A percentile compares a stretch with the other conserved stretches of the same genome.
Conservation (phyloP, 176 grass and related monocot genomes). For the Elaeis guineensis region DNA sequence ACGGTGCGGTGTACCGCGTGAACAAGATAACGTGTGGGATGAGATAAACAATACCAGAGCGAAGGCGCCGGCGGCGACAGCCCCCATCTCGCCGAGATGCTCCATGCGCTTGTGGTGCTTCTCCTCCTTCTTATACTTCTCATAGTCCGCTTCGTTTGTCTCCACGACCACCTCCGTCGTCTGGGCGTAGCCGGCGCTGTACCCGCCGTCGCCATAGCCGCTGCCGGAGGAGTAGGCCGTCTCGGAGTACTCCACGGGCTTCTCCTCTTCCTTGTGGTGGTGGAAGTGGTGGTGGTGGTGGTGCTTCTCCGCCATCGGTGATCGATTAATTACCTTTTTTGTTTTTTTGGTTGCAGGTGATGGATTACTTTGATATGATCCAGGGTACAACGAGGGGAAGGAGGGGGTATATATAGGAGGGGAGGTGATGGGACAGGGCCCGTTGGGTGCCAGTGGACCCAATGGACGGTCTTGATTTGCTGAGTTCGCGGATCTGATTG, state of each 20-base stretch:
- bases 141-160: slow-evolving; percentile 22
- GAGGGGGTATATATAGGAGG: slow-evolving; percentile 18
- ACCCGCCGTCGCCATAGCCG: neutral
- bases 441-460: no score
- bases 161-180: neutral
- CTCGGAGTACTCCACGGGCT: slow-evolving; percentile 2
- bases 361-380: neutral
- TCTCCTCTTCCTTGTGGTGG: slow-evolving; percentile 52
- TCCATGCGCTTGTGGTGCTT: slow-evolving; percentile 75
- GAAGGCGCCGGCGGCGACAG: slow-evolving; percentile 57
- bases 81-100: slow-evolving; percentile 56
- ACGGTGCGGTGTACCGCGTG: no score
- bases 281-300: slow-evolving; percentile 27
- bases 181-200: neutral
- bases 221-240: slow-evolving; percentile 1
- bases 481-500: slow-evolving; percentile 20
- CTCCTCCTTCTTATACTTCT: slow-evolving; percentile 51
- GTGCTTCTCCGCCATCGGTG: slow-evolving; percentile 53
- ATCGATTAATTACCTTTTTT: no score
- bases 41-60: slow-evolving; percentile 31
- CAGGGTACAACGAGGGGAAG: neutral
- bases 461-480: slow-evolving; percentile 24
- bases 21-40: no score
- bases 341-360: no score
- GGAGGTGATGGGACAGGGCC: neutral